Base-by-base conservation (phyloP, 2,329 filamentous ascomycete species). In the Pseudocercospora fuligena region DNA sequence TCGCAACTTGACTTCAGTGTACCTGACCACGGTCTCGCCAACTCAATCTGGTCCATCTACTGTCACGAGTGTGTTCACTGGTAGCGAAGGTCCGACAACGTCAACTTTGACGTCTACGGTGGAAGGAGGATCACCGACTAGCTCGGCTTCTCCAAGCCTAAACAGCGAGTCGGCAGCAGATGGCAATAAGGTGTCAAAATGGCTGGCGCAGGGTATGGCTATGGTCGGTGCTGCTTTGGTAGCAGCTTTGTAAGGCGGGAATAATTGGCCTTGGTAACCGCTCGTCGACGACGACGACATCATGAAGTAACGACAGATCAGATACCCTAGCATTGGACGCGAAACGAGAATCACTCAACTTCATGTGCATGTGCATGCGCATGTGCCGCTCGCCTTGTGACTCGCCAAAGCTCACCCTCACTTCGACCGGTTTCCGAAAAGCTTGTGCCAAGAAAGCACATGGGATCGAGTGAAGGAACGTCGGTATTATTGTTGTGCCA, bases 31-130 rank as follows among this genome's bases (percentile, higher is more conserved):
- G 0, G 61, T 70, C n/a, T 53, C 63, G 12, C 60, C 47, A 3
- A 49, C 63, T 11, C 57, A 49, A 11, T 25, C 31, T 36, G 60
- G 54, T 11, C 63, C 65, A n/a, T 67, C 68, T 21, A 67, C 63
- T 5, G 36, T 70, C 51, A 70, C 68, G 23, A 70, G 65, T 49
- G 43, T 66, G 19, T 66, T 61, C 53, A 67, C 57, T 31, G 65
- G 65, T 31, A 46, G 47, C 19, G 63, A 64, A 33, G 65, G 65
- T 21, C 65, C 58, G 2, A 67, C 65, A 3, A 67, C 65, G 23
- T 64, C 61, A 12, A 67, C 65, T 6, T 67, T 60, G 19, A 67
- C 65, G 16, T 64, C 65, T 1, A 33, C 64, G 4, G 61, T 67
- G 16, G 36, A 64, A n/a, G 65, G 60, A 36, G 47, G 57, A 11